Evolutionary conservation across 2,329 filamentous ascomycete genomes (phyloP).

Genomic region (Botrytis byssoidea): DNA sequence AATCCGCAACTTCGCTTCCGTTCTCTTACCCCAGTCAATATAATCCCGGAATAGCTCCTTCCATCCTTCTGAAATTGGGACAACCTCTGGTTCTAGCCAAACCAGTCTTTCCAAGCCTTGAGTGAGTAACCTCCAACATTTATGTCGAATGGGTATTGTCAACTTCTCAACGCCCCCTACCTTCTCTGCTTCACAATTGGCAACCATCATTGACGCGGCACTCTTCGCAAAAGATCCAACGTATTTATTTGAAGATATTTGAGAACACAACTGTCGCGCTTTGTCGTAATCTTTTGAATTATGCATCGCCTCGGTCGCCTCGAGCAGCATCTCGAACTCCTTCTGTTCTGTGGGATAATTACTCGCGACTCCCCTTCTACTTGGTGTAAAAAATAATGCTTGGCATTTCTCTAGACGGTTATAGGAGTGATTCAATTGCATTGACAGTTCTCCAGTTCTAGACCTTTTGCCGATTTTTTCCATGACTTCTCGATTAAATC

Average conservation of each 20-base stretch:
- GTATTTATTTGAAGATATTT: background rate
- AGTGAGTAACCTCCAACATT: background rate
- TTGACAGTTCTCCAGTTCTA: background rate
- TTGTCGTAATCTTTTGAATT: background rate
- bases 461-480: background rate
- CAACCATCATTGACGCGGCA: background rate
- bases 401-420: slow-evolving; percentile 5
- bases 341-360: background rate
- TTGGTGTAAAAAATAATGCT: background rate
- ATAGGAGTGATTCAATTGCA: background rate
- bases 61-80: background rate
- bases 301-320: background rate
- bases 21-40: background rate
- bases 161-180: background rate
- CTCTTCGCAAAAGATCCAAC: slow-evolving; percentile 5
- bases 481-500: slow-evolving; percentile 8
- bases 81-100: background rate
- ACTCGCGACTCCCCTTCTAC: background rate
- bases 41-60: background rate
- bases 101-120: background rate
- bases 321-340: background rate
- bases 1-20: background rate
- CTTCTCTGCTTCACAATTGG: background rate
- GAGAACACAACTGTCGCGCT: background rate
- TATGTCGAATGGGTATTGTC: background rate